These are phyloP conservation scores for Cercospora sesami DNA, from an alignment of 2,329 filamentous ascomycete genomes.

Conservation along the genomic window DNA sequence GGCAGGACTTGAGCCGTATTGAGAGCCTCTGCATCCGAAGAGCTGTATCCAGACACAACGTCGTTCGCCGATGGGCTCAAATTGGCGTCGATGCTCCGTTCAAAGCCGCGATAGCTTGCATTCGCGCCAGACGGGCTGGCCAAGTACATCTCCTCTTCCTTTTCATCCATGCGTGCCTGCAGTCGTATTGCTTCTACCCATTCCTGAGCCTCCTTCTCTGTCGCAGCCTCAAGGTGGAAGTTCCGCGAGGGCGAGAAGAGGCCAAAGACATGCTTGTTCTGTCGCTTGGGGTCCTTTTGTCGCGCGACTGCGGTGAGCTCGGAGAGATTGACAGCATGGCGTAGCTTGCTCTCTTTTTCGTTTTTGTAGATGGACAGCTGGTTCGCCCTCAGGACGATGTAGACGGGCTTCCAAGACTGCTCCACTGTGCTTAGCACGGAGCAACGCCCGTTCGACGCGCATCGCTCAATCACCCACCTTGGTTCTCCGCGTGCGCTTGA, in stretches of 20 bases:
- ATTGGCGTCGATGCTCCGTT: slow-evolving; percentile 36
- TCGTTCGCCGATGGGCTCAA: slow-evolving; percentile 29
- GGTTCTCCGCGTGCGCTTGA: slow-evolving; percentile 89
- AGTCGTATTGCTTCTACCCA: slow-evolving; percentile 82
- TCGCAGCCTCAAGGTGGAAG: slow-evolving; percentile 80
- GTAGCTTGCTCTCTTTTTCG: slow-evolving; percentile 82
- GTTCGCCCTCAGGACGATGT: slow-evolving; percentile 86
- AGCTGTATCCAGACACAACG: slow-evolving; percentile 43
- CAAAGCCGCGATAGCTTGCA: slow-evolving; percentile 47
- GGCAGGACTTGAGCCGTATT: slow-evolving; percentile 26
- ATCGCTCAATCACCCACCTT: slow-evolving; percentile 59
- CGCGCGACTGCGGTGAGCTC: slow-evolving; percentile 89
- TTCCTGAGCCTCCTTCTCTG: slow-evolving; percentile 71
- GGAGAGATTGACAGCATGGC: slow-evolving; percentile 81
- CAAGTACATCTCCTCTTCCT: slow-evolving; percentile 79
- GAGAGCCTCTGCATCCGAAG: slow-evolving; percentile 47
- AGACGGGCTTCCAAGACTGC: slow-evolving; percentile 86
- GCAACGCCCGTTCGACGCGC: not conserved
- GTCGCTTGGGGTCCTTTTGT: slow-evolving; percentile 85
- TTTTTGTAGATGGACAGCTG: slow-evolving; percentile 91
- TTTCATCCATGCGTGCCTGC: slow-evolving; percentile 81
- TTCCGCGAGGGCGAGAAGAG: slow-evolving; percentile 89
- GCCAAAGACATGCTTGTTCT: slow-evolving; percentile 83
- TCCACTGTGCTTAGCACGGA: slow-evolving; percentile 33
- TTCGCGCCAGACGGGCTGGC: slow-evolving; percentile 63